Evolutionary conservation across 257 asterid species (phyloP).

Genomic region (Penstemon davidsonii): DNA sequence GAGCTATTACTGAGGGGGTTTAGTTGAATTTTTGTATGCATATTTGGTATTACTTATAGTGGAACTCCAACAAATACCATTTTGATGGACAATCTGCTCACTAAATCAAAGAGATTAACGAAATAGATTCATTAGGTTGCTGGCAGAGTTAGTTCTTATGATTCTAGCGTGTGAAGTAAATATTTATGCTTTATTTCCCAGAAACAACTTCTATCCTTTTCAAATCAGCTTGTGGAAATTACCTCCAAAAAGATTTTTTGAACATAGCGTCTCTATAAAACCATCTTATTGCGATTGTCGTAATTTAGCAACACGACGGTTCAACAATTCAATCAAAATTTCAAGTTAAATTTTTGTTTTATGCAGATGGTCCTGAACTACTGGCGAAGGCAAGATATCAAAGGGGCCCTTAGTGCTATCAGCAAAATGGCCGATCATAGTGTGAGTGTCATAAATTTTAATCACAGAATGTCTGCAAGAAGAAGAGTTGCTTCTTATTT

Average conservation of each 20-base stretch:
- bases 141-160: background rate
- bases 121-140: background rate
- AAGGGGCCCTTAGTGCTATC: slow-evolving; percentile 70
- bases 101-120: background rate
- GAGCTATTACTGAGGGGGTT: background rate
- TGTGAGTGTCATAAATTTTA: slow-evolving; percentile 50
- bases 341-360: background rate
- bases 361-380: slow-evolving; percentile 67
- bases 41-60: too few species aligned
- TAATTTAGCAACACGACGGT: slow-evolving; percentile 8
- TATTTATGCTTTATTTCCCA: background rate
- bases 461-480: slow-evolving; percentile 19
- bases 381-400: slow-evolving; percentile 90
- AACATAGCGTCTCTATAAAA: background rate
- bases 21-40: too few species aligned
- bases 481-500: slow-evolving; percentile 7
- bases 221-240: slow-evolving; percentile 10
- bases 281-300: background rate
- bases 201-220: background rate
- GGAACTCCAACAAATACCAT: background rate
- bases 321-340: background rate
- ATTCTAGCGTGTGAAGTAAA: background rate
- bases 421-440: slow-evolving; percentile 84
- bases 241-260: slow-evolving; percentile 4
- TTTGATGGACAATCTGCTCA: background rate